phyloP scores from a whole-genome alignment of 495 filamentous ascomycete species.

The Amniculicola lignicola region DNA sequence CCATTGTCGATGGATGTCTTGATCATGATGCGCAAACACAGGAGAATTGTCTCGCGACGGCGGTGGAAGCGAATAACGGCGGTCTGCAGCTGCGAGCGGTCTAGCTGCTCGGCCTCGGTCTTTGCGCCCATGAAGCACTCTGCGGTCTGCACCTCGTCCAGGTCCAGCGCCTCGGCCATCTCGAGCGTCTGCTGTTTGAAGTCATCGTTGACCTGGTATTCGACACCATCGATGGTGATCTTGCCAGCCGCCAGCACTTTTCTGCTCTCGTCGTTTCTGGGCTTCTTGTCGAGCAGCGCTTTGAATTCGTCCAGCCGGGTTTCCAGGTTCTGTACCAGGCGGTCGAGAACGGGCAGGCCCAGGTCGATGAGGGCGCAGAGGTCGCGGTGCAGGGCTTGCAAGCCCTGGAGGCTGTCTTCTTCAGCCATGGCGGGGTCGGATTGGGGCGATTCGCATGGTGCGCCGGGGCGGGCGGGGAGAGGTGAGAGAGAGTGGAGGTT shows the following conservation, averaged over 20 bases:
- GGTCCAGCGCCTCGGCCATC: slow-evolving; percentile 78
- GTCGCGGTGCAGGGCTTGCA: slow-evolving; percentile 76
- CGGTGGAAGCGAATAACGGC: slow-evolving; percentile 84
- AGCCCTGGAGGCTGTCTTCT: slow-evolving; percentile 59
- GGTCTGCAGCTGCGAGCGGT: slow-evolving; percentile 64
- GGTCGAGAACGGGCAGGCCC: slow-evolving; percentile 59
- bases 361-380: slow-evolving; percentile 64
- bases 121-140: slow-evolving; percentile 65
- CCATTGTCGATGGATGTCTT: slow-evolving; percentile 59
- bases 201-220: slow-evolving; percentile 79
- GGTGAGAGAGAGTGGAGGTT: not conserved
- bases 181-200: slow-evolving; percentile 76
- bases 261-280: slow-evolving; percentile 66
- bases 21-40: slow-evolving; percentile 74
- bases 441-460: slow-evolving; percentile 8
- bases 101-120: slow-evolving; percentile 59
- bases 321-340: slow-evolving; percentile 65
- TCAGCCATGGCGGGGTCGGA: slow-evolving; percentile 57
- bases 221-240: slow-evolving; percentile 65
- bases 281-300: slow-evolving; percentile 70
- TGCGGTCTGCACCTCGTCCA: slow-evolving; percentile 86
- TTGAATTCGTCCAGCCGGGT: slow-evolving; percentile 67
- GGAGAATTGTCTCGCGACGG: slow-evolving; percentile 70
- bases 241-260: slow-evolving; percentile 56
- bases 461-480: not conserved